Evolutionary conservation across 768 basidiomycete species (phyloP), one percentile per base, ranked within the genome.

Genomic region (Pleurotus tuber-regium): DNA sequence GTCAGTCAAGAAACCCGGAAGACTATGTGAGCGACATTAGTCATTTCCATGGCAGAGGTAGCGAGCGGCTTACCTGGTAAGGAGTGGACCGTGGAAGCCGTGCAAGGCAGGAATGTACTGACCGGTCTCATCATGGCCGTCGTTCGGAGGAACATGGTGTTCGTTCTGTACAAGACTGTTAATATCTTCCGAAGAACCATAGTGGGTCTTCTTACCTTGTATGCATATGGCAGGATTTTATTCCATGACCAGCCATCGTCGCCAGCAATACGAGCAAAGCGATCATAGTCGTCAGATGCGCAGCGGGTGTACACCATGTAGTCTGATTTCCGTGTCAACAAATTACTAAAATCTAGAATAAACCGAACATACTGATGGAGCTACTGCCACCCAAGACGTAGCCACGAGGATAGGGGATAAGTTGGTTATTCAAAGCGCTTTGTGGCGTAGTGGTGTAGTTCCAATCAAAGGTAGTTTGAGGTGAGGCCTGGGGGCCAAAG

Each of bases 201-300:
- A 19, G 1, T 7, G 14, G 7, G 31, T n/a, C 9, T 18, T n/a
- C 46, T 31, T 19, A 64, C 66, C 55, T 60, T 63, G 28, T 55
- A 51, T 30, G 66, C 60, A 53, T 69, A 73, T 21, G 63, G 61
- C 21, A 61, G 57, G 29, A 76, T 61, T 7, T 60, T 61, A 21
- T 62, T 54, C 74, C 74, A 76, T 6, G 59, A 61, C 71, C 70
- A 74, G 14, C 69, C 68, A 7, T 51, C 16, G 54, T 76, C 71
- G 4, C 66, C 66, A 5, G 71, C 64, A 18, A 69, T 48, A 8
- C 49, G 41, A 1, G 66, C 71, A 7, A 61, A 63, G 28, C 66
- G 65, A 39, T 75, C 61, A 53, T 60, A 74, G 31, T 76, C 72
- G 18, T 72, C 72, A 3, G 49, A 58, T 1, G 67, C 56, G 4